Base-by-base conservation (phyloP, 139 green algal genomes). In the Gonium pectorale region DNA sequence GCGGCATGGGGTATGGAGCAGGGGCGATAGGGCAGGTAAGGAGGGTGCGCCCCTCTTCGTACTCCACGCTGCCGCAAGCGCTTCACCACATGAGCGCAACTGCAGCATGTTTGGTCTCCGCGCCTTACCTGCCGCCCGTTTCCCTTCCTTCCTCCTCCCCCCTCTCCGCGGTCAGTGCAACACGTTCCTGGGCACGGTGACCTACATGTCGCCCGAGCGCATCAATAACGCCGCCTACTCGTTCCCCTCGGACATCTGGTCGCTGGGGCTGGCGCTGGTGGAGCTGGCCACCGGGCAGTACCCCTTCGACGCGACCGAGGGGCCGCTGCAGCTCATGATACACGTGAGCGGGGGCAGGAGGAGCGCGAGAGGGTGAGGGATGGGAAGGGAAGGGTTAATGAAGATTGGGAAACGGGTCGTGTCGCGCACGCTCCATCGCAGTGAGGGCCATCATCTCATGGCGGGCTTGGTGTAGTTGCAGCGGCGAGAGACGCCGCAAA, bases 171-270 rank as follows among this genome's bases (percentile, higher is more conserved):
- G 56, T 6, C 89, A 96, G 92, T 98, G 95, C 92, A 80, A 95
- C 74, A 98, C 95, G 3, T 98, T 96, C 81, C 79, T 94, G 44
- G 97, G 97, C 59, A 99, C 97, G 0, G 96, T 98, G 27, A 99
- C 97, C 2, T 99, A 99, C 92, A 99, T 99, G 97, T 97, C 93
- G 0, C 97, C 97, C 0, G 97, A 99, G 93, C 94, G 97, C 49
- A 96, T 99, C 78, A 92, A 94, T 72, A 94, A 95, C 59, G 38
- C 83, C 41, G 40, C 40, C 33, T 99, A 99, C 91, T 91, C 88
- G 40, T 97, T 95, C 70, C 83, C 91, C 4, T 89, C 92, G 3
- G 95, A 98, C 88, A 94, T 98, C 67, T 98, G 95, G 95, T 95
- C 70, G 43, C 89, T 99, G 67, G 97, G 96, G 3, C 89, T 99